A percentile compares a stretch with the other conserved stretches of the same genome.
These are phyloP conservation scores for Phytophthora vignae DNA, from an alignment of 352 stramenopile species.

Conservation along the genomic window DNA sequence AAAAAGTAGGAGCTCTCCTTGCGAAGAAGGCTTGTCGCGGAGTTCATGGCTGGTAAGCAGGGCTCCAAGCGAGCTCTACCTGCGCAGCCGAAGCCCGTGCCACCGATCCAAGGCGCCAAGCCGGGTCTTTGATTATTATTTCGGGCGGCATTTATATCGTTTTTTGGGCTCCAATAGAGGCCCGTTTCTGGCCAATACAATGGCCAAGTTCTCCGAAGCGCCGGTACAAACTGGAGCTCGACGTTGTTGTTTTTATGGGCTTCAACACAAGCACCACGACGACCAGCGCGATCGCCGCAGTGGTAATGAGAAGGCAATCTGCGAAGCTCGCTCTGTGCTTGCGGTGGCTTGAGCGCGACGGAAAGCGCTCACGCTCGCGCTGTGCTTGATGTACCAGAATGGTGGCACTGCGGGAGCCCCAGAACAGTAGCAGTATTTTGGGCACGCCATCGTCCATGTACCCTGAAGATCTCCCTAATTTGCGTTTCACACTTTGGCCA, in stretches of 20 bases:
- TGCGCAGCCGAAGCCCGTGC: neutral
- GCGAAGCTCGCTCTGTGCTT: neutral
- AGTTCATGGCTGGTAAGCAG: slow-evolving; percentile 6
- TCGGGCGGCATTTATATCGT: slow-evolving; percentile 22
- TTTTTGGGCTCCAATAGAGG: slow-evolving; percentile 18
- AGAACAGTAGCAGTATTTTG: slow-evolving; percentile 34
- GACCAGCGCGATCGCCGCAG: neutral
- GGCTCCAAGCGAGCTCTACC: neutral
- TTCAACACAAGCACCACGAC: slow-evolving; percentile 20
- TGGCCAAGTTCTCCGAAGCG: slow-evolving; percentile 17
- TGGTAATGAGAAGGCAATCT: neutral
- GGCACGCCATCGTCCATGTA: slow-evolving; percentile 21
- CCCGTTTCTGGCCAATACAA: slow-evolving; percentile 16
- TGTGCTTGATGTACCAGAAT: neutral
- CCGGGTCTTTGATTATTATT: slow-evolving; percentile 24
- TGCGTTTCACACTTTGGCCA: slow-evolving; percentile 3
- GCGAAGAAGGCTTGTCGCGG: slow-evolving; percentile 15
- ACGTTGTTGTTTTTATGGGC: slow-evolving; percentile 29
- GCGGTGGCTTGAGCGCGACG: neutral
- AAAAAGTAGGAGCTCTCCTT: neutral
- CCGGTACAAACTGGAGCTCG: slow-evolving; percentile 8
- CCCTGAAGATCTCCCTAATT: slow-evolving; percentile 19
- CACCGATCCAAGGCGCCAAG: neutral
- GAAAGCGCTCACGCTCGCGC: neutral
- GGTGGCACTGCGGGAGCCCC: neutral